phyloP scores from a whole-genome alignment of 495 filamentous ascomycete genomes.

The Bathelium albidoporum region DNA sequence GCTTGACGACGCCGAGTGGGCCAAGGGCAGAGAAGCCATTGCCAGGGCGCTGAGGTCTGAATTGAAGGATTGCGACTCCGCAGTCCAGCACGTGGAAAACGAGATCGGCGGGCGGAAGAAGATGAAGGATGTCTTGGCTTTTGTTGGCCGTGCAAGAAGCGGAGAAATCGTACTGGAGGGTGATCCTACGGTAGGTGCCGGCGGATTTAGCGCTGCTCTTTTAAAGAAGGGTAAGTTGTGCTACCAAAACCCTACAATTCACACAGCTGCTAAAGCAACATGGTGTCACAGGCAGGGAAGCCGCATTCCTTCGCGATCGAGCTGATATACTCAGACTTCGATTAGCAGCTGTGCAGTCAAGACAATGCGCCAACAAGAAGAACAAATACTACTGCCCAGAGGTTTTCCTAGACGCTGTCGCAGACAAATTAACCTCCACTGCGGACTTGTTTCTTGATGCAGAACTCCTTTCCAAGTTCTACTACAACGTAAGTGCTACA shows the following conservation, averaged over 20 bases:
- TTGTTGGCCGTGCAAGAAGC: constrained; percentile 78
- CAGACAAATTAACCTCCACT: constrained; percentile 86
- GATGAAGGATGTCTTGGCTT: constrained; percentile 77
- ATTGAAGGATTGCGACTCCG: constrained; percentile 67
- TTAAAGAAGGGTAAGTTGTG: constrained; percentile 58
- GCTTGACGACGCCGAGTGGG: constrained; percentile 82
- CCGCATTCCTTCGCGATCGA: constrained; percentile 83
- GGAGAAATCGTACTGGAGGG: constrained; percentile 77
- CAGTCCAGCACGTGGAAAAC: constrained; percentile 63
- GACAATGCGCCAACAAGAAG: constrained; percentile 67
- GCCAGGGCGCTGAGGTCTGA: constrained; percentile 70
- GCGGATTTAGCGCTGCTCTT: constrained; percentile 79
- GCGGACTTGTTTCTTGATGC: constrained; percentile 97
- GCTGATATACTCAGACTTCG: constrained; percentile 84
- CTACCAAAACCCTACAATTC: neutral
- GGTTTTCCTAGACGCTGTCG: constrained; percentile 92
- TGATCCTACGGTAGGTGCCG: constrained; percentile 71
- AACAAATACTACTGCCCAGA: constrained; percentile 98
- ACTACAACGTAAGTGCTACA: constrained; percentile 55
- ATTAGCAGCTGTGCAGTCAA: constrained; percentile 70
- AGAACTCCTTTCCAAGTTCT: constrained; percentile 92
- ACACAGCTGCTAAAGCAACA: constrained; percentile 4
- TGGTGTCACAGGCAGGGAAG: constrained; percentile 60
- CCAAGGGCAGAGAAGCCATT: constrained; percentile 68
- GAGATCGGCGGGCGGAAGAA: constrained; percentile 69